Percentiles rank a stretch among this genome's conserved stretches.
These are phyloP conservation scores for Kalanchoe fedtschenkoi DNA, from an alignment of 164 flowering plant species.

Conservation along the genomic window DNA sequence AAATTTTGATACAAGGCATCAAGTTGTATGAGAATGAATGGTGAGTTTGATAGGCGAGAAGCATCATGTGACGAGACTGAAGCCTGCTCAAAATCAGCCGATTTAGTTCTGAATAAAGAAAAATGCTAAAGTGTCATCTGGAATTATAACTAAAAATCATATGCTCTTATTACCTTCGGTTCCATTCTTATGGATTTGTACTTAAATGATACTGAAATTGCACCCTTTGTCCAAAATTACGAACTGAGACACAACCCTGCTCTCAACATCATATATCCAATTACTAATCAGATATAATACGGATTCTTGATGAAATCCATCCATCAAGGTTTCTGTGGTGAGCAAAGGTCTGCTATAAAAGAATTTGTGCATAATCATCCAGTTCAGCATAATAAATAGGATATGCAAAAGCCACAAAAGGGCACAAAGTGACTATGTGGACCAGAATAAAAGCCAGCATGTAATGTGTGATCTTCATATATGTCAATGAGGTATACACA, in stretches of 20 bases:
- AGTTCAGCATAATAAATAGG: not conserved
- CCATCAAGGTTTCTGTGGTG: not conserved
- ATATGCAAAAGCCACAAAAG: constrained; percentile 2
- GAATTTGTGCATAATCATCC: not conserved
- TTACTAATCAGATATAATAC: too few relatives aligned
- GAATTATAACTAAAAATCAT: not conserved
- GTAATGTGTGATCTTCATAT: not conserved
- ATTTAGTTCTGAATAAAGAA: not conserved
- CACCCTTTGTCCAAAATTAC: too few relatives aligned
- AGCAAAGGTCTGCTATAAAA: not conserved
- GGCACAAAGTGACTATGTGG: not conserved
- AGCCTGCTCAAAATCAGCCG: not conserved
- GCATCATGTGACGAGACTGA: not conserved
- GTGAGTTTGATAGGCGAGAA: not conserved
- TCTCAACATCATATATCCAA: too few relatives aligned
- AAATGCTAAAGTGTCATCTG: not conserved
- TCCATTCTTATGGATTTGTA: too few relatives aligned
- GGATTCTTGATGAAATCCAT: too few relatives aligned
- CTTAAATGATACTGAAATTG: too few relatives aligned
- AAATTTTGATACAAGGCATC: not conserved
- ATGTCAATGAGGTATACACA: not conserved
- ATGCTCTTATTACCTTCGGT: too few relatives aligned
- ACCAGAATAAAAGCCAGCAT: constrained; percentile 1
- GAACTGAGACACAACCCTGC: too few relatives aligned
- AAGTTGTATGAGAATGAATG: constrained; percentile 1